Percentiles rank a stretch among this genome's conserved stretches.
These are phyloP conservation scores for Fraxinus paxiana DNA, from an alignment of 305 asterid genomes.

Conservation along the genomic window DNA sequence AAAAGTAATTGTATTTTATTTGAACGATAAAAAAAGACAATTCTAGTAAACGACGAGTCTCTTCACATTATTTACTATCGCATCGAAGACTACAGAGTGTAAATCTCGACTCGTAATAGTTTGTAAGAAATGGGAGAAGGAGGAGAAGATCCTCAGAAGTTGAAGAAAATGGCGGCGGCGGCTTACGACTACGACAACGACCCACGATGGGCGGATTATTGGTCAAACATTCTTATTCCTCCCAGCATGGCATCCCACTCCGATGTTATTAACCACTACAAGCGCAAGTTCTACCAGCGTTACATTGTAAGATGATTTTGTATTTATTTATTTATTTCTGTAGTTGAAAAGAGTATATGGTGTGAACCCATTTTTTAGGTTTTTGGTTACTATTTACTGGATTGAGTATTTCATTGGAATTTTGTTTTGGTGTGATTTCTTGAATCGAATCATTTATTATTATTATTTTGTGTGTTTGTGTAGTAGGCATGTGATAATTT, in stretches of 20 bases:
- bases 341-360: not conserved
- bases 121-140: slow-evolving; percentile 46
- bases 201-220: slow-evolving; percentile 86
- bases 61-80: not conserved
- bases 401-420: not conserved
- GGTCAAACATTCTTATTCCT: slow-evolving; percentile 93
- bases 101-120: not conserved
- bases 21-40: not conserved
- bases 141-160: slow-evolving; percentile 74
- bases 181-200: slow-evolving; percentile 86
- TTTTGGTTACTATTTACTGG: not conserved
- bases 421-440: not conserved
- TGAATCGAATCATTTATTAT: not conserved
- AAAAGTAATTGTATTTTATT: not conserved
- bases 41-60: not conserved
- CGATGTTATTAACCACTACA: slow-evolving; percentile 84
- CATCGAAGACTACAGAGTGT: not conserved
- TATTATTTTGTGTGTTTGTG: not conserved
- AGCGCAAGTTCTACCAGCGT: slow-evolving; percentile 96
- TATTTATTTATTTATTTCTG: not conserved
- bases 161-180: slow-evolving; percentile 74
- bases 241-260: slow-evolving; percentile 78
- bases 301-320: slow-evolving; percentile 44
- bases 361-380: not conserved
- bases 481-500: not conserved